phyloP scores from a whole-genome alignment of 768 basidiomycete genomes.

The Pleurotus sapidus region DNA sequence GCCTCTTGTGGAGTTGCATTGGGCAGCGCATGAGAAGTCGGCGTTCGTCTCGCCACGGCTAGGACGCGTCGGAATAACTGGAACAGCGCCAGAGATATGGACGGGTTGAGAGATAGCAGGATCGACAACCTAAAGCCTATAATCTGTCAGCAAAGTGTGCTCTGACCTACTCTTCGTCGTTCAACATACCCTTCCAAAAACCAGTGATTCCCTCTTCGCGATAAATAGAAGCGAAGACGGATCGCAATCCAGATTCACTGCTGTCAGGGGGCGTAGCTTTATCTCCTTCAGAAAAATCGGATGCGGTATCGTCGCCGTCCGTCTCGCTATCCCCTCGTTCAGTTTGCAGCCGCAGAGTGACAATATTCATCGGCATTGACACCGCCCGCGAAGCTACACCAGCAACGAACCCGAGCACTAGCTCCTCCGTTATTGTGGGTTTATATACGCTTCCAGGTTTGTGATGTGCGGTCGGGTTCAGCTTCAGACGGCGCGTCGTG shows the following conservation, averaged over 20 bases:
- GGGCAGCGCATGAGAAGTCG: neutral
- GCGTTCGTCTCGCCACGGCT: conserved; percentile 17
- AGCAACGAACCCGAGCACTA: conserved; percentile 53
- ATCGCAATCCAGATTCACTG: conserved; percentile 18
- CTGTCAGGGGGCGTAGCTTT: conserved; percentile 4
- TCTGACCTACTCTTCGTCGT: neutral
- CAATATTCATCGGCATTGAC: conserved; percentile 52
- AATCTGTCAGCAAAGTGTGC: neutral
- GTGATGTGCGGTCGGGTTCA: conserved; percentile 1
- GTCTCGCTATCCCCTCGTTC: conserved; percentile 23
- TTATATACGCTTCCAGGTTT: conserved; percentile 21
- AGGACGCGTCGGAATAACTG: conserved; percentile 44
- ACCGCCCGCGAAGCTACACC: conserved; percentile 54
- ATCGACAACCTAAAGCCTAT: conserved; percentile 49
- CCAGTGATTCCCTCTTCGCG: conserved; percentile 44
- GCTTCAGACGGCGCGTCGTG: conserved; percentile 26
- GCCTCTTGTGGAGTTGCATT: conserved; percentile 42
- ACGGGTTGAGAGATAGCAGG: conserved; percentile 52
- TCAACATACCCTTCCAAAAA: conserved; percentile 51
- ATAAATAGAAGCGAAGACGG: conserved; percentile 41
- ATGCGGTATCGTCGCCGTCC: neutral
- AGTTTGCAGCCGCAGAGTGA: conserved; percentile 54
- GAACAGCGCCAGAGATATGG: conserved; percentile 53
- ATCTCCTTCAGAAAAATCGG: conserved; percentile 9
- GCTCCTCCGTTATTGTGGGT: conserved; percentile 42